phyloP scores from a whole-genome alignment of 2,329 filamentous ascomycete species.

The Pestalotiopsis sp. region DNA sequence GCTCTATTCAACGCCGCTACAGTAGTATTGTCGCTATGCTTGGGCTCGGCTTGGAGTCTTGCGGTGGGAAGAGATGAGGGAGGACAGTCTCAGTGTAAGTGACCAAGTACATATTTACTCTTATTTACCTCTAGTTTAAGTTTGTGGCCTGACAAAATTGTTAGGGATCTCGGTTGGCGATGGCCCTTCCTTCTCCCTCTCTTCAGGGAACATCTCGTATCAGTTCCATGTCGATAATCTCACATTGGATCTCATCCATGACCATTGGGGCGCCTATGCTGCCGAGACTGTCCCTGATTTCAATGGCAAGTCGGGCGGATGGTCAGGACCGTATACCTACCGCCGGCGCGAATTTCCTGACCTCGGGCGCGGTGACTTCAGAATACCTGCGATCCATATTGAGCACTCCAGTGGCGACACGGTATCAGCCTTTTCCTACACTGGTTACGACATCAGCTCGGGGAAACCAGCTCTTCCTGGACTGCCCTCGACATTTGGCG shows the following conservation, averaged over 20 bases:
- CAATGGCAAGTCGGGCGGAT: conserved; percentile 52
- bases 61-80: conserved; percentile 3
- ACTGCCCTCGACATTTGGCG: conserved; percentile 62
- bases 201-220: conserved; percentile 59
- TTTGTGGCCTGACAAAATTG: background rate
- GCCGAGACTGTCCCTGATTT: conserved; percentile 53
- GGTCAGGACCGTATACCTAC: conserved; percentile 53
- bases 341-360: conserved; percentile 66
- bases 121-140: too few relatives aligned
- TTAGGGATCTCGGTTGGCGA: conserved; percentile 26
- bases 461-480: conserved; percentile 61
- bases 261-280: conserved; percentile 62
- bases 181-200: conserved; percentile 58
- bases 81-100: conserved; percentile 8
- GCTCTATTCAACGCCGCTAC: background rate
- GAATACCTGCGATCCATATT: conserved; percentile 63
- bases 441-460: conserved; percentile 54
- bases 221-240: conserved; percentile 60
- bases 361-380: conserved; percentile 64
- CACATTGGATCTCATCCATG: conserved; percentile 56
- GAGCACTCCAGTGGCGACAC: conserved; percentile 61
- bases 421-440: conserved; percentile 60
- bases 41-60: background rate
- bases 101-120: background rate
- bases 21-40: conserved; percentile 1